Evolutionary conservation across 768 basidiomycete species (phyloP), one percentile per base, ranked within the genome.

Genomic region (Tricholoma saponaceum): DNA sequence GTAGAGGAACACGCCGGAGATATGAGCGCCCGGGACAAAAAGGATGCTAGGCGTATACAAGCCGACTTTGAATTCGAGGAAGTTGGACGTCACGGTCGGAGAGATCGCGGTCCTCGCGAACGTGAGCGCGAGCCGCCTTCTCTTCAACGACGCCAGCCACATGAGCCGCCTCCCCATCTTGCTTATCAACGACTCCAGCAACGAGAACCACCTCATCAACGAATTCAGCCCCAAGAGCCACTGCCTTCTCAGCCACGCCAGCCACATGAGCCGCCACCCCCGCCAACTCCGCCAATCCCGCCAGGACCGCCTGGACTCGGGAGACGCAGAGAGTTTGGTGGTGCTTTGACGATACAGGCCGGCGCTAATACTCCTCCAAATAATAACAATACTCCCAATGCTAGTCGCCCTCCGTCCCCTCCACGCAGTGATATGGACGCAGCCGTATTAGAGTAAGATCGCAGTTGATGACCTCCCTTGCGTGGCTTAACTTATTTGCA

Each of bases 1-100:
- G 87, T 98, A 9, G 86, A 90, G 54, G 87, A 85, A 53, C 93
- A 95, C 59, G 89, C 86, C 8, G 82, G 78, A 0, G 85, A 85
- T 30, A 86, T 91, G 86, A 83, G 79, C 14, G 71, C 89, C 2
- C 78, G 83, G 14, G 89, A 89, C 63, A 83, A 81, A 62, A 84
- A 79, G 57, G 88, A 88, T 20, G 85, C 84, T 0, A 75, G 86
- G 25, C 79, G 89, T 16, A 74, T 95, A 7, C 80, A 85, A 57
- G 84, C 93, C 33, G 84, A 84, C 23, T 91, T 90, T 62, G 82
- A 84, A 5, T 89, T 88, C 47, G 74, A 79, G 50, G 74, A 79
- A 22, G 71, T 72, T 0, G 72, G 74, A 20, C 69, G 76, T 16
- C 64, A 77, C 18, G 75, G 82, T n/a, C 65, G 70, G 26, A 70